Evolutionary conservation across 2,329 filamentous ascomycete genomes (phyloP).

Genomic region (Aspergillus fructus): DNA sequence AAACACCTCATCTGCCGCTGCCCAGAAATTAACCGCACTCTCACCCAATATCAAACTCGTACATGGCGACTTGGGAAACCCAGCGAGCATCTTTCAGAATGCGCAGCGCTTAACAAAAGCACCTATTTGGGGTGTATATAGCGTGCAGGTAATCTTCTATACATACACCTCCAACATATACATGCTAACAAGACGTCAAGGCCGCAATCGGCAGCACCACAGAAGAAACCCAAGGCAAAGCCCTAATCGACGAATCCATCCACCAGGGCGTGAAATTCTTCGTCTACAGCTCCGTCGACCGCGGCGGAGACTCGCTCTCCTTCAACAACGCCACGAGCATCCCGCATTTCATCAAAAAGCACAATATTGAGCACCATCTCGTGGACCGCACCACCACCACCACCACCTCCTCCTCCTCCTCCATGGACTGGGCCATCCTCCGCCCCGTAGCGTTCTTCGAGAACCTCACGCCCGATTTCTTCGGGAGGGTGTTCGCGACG

Average conservation of each 20-base stretch:
- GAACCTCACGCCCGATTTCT: conserved; percentile 49
- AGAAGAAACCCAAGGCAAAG: conserved; percentile 49
- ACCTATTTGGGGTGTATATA: conserved; percentile 61
- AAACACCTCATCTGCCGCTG: conserved; percentile 21
- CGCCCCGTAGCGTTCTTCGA: conserved; percentile 65
- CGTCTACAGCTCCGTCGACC: conserved; percentile 65
- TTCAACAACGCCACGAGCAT: conserved; percentile 55
- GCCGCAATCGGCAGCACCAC: no score
- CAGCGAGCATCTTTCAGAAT: conserved; percentile 51
- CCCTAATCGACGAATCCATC: conserved; percentile 57
- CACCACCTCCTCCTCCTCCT: conserved; percentile 25
- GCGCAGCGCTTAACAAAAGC: conserved; percentile 36
- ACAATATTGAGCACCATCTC: conserved; percentile 62
- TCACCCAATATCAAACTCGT: conserved; percentile 55
- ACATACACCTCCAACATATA: no score
- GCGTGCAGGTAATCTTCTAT: conserved; percentile 51
- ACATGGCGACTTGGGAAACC: conserved; percentile 57
- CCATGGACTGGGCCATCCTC: conserved; percentile 62
- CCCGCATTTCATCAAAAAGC: conserved; percentile 63
- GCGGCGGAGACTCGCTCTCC: conserved; percentile 54
- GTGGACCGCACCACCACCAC: conserved; percentile 31
- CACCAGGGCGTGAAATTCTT: conserved; percentile 58
- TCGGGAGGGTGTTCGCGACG: conserved; percentile 51
- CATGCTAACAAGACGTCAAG: no score
- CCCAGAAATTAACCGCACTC: conserved; percentile 48